phyloP scores from a whole-genome alignment of 2,329 filamentous ascomycete genomes.

The Lachnellula occidentalis region DNA sequence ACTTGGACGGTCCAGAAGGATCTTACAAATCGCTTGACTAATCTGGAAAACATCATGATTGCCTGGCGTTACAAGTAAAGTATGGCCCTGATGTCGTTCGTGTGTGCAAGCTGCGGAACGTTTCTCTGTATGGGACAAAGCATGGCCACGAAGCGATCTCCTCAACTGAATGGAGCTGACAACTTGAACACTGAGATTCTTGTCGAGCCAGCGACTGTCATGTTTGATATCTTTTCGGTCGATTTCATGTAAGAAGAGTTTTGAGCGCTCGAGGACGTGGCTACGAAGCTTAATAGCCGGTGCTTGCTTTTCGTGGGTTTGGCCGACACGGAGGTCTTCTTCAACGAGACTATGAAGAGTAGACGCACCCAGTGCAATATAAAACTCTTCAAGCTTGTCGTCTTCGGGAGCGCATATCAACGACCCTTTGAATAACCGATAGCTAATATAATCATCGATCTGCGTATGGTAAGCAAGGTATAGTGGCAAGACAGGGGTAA shows the following conservation, averaged over 20 bases:
- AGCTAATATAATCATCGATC: constrained; percentile 82
- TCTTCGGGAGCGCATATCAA: constrained; percentile 87
- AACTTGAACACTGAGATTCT: constrained; percentile 70
- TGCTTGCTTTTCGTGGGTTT: constrained; percentile 59
- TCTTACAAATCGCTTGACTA: constrained; percentile 75
- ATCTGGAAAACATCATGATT: constrained; percentile 86
- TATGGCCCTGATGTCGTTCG: constrained; percentile 48
- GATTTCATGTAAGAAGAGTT: constrained; percentile 81
- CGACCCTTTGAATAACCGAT: constrained; percentile 78
- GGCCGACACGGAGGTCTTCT: constrained; percentile 63
- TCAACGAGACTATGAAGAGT: constrained; percentile 73
- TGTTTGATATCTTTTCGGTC: constrained; percentile 71
- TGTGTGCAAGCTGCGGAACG: constrained; percentile 66
- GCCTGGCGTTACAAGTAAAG: constrained; percentile 65
- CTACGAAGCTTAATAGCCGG: constrained; percentile 66
- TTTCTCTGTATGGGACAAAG: constrained; percentile 66
- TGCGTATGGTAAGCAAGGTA: constrained; percentile 9
- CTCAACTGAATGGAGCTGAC: constrained; percentile 75
- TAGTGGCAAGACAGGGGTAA: neutral
- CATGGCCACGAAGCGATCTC: constrained; percentile 66
- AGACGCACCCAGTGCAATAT: constrained; percentile 71
- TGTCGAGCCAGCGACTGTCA: constrained; percentile 85
- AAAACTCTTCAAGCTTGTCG: constrained; percentile 79
- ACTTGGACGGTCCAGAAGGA: constrained; percentile 75
- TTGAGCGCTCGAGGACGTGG: constrained; percentile 79